These are phyloP conservation scores for Beauveria sp. DNA, from an alignment of 2,329 filamentous ascomycete species.

Conservation along the genomic window DNA sequence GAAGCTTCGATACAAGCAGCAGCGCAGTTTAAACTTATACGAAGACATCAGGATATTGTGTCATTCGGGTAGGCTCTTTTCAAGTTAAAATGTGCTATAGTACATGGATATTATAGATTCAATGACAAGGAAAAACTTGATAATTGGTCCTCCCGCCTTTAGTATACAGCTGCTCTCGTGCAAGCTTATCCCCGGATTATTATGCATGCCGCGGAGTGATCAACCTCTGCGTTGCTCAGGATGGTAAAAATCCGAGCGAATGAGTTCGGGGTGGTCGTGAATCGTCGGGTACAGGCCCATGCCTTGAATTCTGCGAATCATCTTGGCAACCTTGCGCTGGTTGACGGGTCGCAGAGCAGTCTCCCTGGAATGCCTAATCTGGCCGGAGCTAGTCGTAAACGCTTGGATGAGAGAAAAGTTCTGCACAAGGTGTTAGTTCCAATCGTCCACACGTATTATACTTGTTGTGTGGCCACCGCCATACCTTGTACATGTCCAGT, in stretches of 20 bases:
- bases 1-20: not conserved
- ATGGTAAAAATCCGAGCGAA: slow-evolving; percentile 38
- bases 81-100: not conserved
- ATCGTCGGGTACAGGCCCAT: slow-evolving; percentile 88
- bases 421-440: slow-evolving; percentile 35
- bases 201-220: not conserved
- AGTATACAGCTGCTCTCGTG: not conserved
- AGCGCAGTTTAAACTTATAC: not conserved
- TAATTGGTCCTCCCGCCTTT: not conserved
- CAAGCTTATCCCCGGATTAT: not conserved
- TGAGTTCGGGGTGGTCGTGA: slow-evolving; percentile 77
- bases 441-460: not conserved
- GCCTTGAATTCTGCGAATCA: slow-evolving; percentile 79
- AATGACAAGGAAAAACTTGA: not conserved
- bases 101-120: slow-evolving; percentile 9
- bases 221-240: slow-evolving; percentile 1
- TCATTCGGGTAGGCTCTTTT: not conserved
- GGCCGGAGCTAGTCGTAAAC: slow-evolving; percentile 75
- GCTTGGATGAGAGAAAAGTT: slow-evolving; percentile 91
- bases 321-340: slow-evolving; percentile 89
- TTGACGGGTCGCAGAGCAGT: slow-evolving; percentile 83
- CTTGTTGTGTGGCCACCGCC: not conserved
- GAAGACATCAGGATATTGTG: not conserved
- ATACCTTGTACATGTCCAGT: slow-evolving; percentile 77
- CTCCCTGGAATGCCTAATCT: slow-evolving; percentile 67